Evolutionary conservation across 768 basidiomycete species (phyloP), one percentile per base, ranked within the genome.

Genomic region (Russula earlei): DNA sequence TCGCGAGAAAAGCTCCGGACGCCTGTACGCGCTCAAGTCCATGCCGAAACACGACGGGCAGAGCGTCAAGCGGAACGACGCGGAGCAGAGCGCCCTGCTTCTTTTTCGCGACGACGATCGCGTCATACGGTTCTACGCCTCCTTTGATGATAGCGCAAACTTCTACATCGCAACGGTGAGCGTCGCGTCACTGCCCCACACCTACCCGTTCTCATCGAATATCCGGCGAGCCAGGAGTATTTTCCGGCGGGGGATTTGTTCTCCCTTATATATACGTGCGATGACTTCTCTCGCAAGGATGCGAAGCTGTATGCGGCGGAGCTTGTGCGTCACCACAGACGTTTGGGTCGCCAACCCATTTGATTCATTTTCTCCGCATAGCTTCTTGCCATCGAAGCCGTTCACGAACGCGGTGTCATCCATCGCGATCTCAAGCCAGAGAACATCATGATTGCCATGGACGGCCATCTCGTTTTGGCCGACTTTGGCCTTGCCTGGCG

Each of bases 391-490:
- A 49, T 57, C 7, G 43, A 57, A 44, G 33, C 29, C n/a, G 41
- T 60, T 14, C 59, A 54, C 25, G 31, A 37, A 29, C 44, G 6
- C 22, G 51, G 55, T 17, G 31, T 60, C 19, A 45, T 60, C 7
- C 55, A 60, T 45, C 46, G 55, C 12, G 55, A 60, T 37, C 42
- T 57, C 50, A 60, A 56, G 40, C 55, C 55, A 3, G 52, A 57
- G 19, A 60, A 60, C 19, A 33, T 60, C 25, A 48, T 57, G 25
- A 37, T 60, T 33, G 51, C 37, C 36, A 29, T 44, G 40, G 45
- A 36, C 36, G 55, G 59, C 31, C 46, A 57, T 43, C 46, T 57
- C 29, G 41, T 57, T 27, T 33, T 60, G 33, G 55, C 46, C 0
- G 55, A 60, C 25, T 57, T 60, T 29, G 55, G 55, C 8, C 14